phyloP scores from a whole-genome alignment of 768 basidiomycete genomes.

The Calocera cornea region DNA sequence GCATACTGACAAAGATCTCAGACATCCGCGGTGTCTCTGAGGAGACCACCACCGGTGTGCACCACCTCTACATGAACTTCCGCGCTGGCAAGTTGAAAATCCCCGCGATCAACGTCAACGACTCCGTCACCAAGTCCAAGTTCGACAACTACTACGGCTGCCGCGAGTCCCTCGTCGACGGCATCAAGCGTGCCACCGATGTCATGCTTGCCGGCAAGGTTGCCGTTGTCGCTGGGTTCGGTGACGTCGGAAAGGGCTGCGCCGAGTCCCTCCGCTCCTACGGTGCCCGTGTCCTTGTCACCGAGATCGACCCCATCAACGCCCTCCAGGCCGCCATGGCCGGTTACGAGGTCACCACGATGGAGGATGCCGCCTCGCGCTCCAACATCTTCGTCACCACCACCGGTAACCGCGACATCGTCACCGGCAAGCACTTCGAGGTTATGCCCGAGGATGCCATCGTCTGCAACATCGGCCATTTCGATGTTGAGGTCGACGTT shows the following conservation, averaged over 20 bases:
- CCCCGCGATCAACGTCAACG: constrained; percentile 99
- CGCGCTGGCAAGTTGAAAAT: constrained; percentile 91
- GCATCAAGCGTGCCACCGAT: constrained; percentile 99
- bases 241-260: constrained; percentile 99
- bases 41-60: constrained; percentile 99
- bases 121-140: constrained; percentile 99
- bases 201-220: constrained; percentile 99
- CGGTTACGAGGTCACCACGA: constrained; percentile 95
- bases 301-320: constrained; percentile 99
- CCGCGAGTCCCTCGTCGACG: constrained; percentile 98
- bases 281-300: constrained; percentile 88
- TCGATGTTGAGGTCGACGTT: constrained; percentile 67
- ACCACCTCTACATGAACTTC: constrained; percentile 97
- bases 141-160: constrained; percentile 99
- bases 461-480: constrained; percentile 69
- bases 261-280: constrained; percentile 96
- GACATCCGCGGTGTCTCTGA: constrained; percentile 90
- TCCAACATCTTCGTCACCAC: constrained; percentile 93
- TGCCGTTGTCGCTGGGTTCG: constrained; percentile 95
- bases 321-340: constrained; percentile 99
- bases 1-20: constrained; percentile 19
- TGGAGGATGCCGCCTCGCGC: constrained; percentile 90
- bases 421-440: constrained; percentile 77
- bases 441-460: constrained; percentile 98
- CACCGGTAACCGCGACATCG: constrained; percentile 97